A percentile compares a stretch with the other conserved stretches of the same genome.
phyloP scores from a whole-genome alignment of 2,329 filamentous ascomycete species.

The Dothistroma septosporum region DNA sequence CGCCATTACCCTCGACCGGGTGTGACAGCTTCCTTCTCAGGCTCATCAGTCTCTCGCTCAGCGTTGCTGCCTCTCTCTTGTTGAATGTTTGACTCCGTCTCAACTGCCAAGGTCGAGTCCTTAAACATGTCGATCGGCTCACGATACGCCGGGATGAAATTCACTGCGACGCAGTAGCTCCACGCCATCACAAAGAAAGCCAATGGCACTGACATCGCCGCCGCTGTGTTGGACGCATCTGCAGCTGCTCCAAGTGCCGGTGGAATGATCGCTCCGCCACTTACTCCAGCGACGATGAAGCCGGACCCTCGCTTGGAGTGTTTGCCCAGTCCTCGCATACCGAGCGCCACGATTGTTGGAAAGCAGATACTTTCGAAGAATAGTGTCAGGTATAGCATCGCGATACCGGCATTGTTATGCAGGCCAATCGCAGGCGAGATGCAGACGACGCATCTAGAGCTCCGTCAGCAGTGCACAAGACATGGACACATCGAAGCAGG shows the following conservation, averaged over 20 bases:
- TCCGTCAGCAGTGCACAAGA: not conserved
- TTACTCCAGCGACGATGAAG: slow-evolving; percentile 67
- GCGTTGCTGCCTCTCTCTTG: slow-evolving; percentile 27
- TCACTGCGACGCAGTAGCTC: slow-evolving; percentile 49
- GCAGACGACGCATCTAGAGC: slow-evolving; percentile 50
- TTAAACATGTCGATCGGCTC: slow-evolving; percentile 57
- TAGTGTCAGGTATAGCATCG: slow-evolving; percentile 61
- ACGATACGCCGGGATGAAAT: slow-evolving; percentile 63
- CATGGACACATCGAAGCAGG: not conserved
- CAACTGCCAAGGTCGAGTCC: slow-evolving; percentile 45
- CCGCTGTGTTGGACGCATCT: slow-evolving; percentile 47
- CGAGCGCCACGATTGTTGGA: slow-evolving; percentile 75
- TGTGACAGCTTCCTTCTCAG: slow-evolving; percentile 19
- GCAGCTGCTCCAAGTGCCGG: slow-evolving; percentile 66
- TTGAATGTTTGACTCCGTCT: slow-evolving; percentile 30
- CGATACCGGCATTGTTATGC: slow-evolving; percentile 51
- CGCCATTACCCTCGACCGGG: slow-evolving; percentile 11
- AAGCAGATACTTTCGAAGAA: slow-evolving; percentile 81
- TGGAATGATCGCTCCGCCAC: slow-evolving; percentile 62
- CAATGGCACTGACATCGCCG: slow-evolving; percentile 34
- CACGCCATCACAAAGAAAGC: slow-evolving; percentile 47
- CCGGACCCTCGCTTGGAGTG: slow-evolving; percentile 74
- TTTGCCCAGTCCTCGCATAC: slow-evolving; percentile 69
- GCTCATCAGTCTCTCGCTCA: slow-evolving; percentile 4
- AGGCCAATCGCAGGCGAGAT: slow-evolving; percentile 51